These are phyloP conservation scores for Pyrenophora teres DNA, from an alignment of 2,329 filamentous ascomycete genomes.

Conservation along the genomic window DNA sequence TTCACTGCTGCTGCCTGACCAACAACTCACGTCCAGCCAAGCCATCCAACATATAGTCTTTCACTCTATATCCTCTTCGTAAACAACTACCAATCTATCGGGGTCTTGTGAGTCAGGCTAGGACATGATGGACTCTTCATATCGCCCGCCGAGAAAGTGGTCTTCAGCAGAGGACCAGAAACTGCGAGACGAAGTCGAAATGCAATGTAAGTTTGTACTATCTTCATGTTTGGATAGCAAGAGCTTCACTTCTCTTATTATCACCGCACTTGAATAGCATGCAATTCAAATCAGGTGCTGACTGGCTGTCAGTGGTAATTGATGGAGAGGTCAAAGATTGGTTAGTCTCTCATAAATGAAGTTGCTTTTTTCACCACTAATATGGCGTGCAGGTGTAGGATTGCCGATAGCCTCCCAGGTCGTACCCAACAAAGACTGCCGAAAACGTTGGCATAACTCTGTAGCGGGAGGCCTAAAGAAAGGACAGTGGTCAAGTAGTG, in stretches of 20 bases:
- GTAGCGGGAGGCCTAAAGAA: constrained; percentile 48
- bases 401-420: constrained; percentile 47
- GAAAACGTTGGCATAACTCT: constrained; percentile 52
- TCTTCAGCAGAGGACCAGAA: constrained; percentile 32
- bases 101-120: not conserved
- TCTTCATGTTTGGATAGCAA: not conserved
- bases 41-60: not conserved
- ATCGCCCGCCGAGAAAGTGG: constrained; percentile 38
- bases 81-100: not conserved
- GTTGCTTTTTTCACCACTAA: constrained; percentile 3
- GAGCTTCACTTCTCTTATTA: not conserved
- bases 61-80: not conserved
- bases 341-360: constrained; percentile 9
- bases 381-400: constrained; percentile 36
- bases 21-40: not conserved
- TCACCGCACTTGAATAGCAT: no score
- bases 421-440: constrained; percentile 53
- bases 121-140: constrained; percentile 18
- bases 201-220: constrained; percentile 25
- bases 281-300: not conserved
- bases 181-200: constrained; percentile 34
- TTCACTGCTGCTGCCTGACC: not conserved
- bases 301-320: constrained; percentile 15
- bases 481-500: constrained; percentile 48
- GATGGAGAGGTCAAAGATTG: constrained; percentile 38